Evolutionary conservation across 2,329 filamentous ascomycete genomes (phyloP).

Genomic region (Calonectria hongkongensis): DNA sequence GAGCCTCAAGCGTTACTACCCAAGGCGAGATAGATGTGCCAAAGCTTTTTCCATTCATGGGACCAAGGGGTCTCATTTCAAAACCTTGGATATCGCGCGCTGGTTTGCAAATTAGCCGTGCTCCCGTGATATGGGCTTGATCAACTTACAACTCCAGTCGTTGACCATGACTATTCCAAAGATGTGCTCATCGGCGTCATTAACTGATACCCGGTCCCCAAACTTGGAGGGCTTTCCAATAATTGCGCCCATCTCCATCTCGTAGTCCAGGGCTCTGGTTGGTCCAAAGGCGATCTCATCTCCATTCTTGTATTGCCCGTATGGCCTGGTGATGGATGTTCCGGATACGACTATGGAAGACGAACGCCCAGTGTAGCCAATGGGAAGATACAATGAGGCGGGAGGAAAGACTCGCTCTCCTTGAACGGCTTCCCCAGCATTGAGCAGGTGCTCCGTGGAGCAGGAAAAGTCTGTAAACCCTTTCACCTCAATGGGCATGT

Average conservation of each 20-base stretch:
- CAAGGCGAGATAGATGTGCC: constrained; percentile 77
- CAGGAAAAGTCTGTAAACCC: constrained; percentile 72
- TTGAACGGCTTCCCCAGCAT: constrained; percentile 65
- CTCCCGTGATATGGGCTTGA: constrained; percentile 41
- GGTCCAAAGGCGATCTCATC: constrained; percentile 52
- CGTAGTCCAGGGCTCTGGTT: constrained; percentile 62
- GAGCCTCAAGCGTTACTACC: constrained; percentile 76
- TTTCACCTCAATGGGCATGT: constrained; percentile 73
- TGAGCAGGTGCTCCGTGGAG: constrained; percentile 71
- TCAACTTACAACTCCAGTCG: constrained; percentile 74
- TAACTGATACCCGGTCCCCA: constrained; percentile 61
- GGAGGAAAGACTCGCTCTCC: constrained; percentile 63
- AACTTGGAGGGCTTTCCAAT: constrained; percentile 63
- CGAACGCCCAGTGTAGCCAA: constrained; percentile 72
- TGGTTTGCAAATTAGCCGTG: constrained; percentile 42
- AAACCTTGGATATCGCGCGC: constrained; percentile 77
- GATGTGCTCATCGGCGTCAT: constrained; percentile 74
- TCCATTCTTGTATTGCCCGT: constrained; percentile 63
- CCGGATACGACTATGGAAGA: constrained; percentile 71
- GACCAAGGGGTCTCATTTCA: constrained; percentile 77
- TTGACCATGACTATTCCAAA: constrained; percentile 79
- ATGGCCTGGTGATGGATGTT: constrained; percentile 67
- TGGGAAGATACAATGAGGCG: constrained; percentile 69
- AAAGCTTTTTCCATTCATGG: constrained; percentile 77
- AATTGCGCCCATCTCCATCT: constrained; percentile 66